Conservation (phyloP, 2,329 filamentous ascomycete species). For the Fulvia fulva region DNA sequence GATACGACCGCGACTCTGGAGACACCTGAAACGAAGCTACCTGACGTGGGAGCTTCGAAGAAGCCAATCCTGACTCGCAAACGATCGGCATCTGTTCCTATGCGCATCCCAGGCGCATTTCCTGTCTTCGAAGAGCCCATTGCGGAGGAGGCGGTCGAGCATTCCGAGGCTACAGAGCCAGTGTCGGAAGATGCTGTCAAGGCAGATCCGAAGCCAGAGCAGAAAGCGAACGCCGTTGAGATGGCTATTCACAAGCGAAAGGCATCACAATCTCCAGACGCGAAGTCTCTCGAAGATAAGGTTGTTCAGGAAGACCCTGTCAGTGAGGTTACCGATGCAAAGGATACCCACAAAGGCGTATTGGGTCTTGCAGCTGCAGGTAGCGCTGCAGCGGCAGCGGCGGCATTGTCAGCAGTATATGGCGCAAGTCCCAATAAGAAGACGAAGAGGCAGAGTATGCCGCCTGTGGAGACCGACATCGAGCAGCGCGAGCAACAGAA, state of each 20-base stretch:
- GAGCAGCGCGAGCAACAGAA: slow-evolving; percentile 18
- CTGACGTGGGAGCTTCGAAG: not conserved
- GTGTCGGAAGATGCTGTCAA: slow-evolving; percentile 5
- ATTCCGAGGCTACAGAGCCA: slow-evolving; percentile 3
- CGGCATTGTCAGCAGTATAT: slow-evolving; percentile 10
- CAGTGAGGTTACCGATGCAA: slow-evolving; percentile 9
- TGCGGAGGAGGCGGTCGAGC: not conserved
- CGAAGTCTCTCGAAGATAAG: slow-evolving; percentile 9
- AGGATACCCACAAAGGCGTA: slow-evolving; percentile 2
- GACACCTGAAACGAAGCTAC: not conserved
- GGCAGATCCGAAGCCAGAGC: slow-evolving; percentile 12
- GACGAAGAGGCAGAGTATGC: not conserved
- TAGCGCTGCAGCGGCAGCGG: slow-evolving; percentile 13
- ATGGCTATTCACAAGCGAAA: slow-evolving; percentile 19
- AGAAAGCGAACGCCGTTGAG: slow-evolving; percentile 21
- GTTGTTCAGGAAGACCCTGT: slow-evolving; percentile 3
- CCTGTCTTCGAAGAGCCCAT: slow-evolving; percentile 1
- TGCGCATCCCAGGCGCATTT: not conserved
- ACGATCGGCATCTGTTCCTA: slow-evolving; percentile 27
- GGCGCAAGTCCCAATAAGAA: slow-evolving; percentile 5
- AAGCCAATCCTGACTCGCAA: slow-evolving; percentile 21
- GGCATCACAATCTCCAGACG: slow-evolving; percentile 1
- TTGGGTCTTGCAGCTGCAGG: slow-evolving; percentile 18
- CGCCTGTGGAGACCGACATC: not conserved
- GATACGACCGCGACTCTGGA: not conserved